Evolutionary conservation across 306 rosid species (phyloP), one percentile per base, ranked within the genome.

Genomic region (Argentina anserina): DNA sequence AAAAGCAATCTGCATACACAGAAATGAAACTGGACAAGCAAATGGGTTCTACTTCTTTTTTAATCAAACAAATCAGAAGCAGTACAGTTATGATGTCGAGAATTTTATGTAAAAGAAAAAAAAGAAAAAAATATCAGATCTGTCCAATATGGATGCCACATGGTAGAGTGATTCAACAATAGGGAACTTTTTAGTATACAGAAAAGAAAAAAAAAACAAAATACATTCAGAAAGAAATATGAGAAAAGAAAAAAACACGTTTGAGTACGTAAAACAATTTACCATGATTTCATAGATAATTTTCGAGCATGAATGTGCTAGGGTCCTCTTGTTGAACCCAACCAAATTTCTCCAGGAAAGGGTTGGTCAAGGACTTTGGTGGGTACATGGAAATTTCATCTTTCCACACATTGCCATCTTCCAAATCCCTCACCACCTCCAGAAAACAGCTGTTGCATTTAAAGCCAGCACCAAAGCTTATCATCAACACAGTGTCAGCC

Each of bases 401-500:
- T 2, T 71, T 75, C 98, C 98, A 94, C 23, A 86, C 98, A 80
- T 91, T 91, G 0, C 39, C 82, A 12, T 75, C 83, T 9, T 25
- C 83, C 21, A 87, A 62, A 50, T 93, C 97, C 68, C 81, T 86
- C 84, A 87, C 72, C 33, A 90, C 96, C 81, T 93, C 93, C 90
- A 92, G 88, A 79, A 87, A 66, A 69, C 97, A 90, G 76, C 98
- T 93, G 45, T 89, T 87, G 84, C 98, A 93, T 86, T 93, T 93
- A 82, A 93, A 93, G 58, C 98, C 98, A 29, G 93, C 93, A 50
- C 98, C 98, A 77, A 93, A 93, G 76, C 98, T 90, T 81, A 93
- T 93, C 98, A 93, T 93, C 76, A 93, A 29, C 0, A 93, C 80
- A 3, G 75, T 89, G 15, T 84, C 88, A 1, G 90, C 92, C 21